Conservation (phyloP, 805 yeast genomes). For the Saccharomyces jurei region DNA sequence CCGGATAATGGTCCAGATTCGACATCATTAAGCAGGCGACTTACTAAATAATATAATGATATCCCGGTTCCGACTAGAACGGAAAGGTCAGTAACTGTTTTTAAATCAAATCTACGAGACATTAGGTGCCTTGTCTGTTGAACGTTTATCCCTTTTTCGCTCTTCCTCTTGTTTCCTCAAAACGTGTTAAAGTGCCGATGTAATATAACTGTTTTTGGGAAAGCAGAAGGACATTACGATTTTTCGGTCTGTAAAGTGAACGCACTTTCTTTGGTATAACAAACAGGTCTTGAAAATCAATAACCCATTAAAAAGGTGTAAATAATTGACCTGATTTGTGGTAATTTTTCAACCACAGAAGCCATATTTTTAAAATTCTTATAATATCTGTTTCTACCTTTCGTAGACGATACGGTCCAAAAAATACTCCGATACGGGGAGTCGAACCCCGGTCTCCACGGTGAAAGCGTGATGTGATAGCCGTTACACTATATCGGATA, state of each 20-base stretch:
- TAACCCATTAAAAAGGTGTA: no score
- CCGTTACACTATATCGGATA: slow-evolving; percentile 10
- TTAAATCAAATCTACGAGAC: slow-evolving; percentile 34
- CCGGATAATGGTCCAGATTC: slow-evolving; percentile 36
- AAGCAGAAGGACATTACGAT: neutral
- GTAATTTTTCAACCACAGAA: no score
- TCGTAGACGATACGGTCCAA: neutral
- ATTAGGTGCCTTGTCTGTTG: slow-evolving; percentile 4
- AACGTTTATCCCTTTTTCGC: neutral
- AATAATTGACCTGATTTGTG: no score
- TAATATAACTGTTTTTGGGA: no score
- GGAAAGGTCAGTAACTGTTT: slow-evolving; percentile 39
- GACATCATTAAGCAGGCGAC: slow-evolving; percentile 35
- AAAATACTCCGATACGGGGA: slow-evolving; percentile 8
- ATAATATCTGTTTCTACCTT: neutral
- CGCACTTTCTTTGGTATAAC: slow-evolving; percentile 1
- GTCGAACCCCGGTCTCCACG: slow-evolving; percentile 10
- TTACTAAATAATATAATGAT: slow-evolving; percentile 57
- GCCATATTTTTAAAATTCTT: no score
- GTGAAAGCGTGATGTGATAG: slow-evolving; percentile 10
- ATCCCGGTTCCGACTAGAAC: slow-evolving; percentile 56
- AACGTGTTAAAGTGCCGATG: neutral
- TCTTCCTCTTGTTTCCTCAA: neutral
- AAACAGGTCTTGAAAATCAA: neutral
- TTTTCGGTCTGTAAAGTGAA: slow-evolving; percentile 3